These are phyloP conservation scores for Crithidia sp. DNA, from an alignment of 208 protist species.

Conservation along the genomic window DNA sequence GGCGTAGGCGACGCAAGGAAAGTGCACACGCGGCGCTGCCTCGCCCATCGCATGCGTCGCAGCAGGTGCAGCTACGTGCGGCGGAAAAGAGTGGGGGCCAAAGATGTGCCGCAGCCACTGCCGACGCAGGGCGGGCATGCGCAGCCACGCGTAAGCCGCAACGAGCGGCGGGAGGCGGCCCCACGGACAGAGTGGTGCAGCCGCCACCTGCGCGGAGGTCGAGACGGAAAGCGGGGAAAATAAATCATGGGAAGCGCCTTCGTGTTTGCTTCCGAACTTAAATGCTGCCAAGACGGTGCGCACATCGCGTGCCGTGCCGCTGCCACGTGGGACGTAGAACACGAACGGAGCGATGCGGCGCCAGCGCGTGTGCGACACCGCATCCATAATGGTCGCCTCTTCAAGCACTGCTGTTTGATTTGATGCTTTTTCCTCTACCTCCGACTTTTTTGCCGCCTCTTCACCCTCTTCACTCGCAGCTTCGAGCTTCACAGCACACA, in stretches of 20 bases:
- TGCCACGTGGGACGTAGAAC: slow-evolving; percentile 22
- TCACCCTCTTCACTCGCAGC: background rate
- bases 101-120: slow-evolving; percentile 22
- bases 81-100: background rate
- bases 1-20: slow-evolving; percentile 6
- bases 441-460: background rate
- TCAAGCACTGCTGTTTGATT: too few species aligned
- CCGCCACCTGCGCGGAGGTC: too few species aligned
- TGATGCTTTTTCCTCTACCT: background rate
- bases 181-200: slow-evolving; percentile 4
- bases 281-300: slow-evolving; percentile 19
- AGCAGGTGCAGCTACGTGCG: too few species aligned
- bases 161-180: slow-evolving; percentile 34
- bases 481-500: background rate
- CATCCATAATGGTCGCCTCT: background rate
- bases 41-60: too few species aligned
- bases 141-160: slow-evolving; percentile 28
- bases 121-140: slow-evolving; percentile 7
- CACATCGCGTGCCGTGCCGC: slow-evolving; percentile 7
- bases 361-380: slow-evolving; percentile 14
- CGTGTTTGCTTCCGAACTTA: background rate
- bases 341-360: slow-evolving; percentile 16
- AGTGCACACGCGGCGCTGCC: background rate
- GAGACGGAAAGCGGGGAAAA: background rate
- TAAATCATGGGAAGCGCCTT: too few species aligned